These are phyloP conservation scores for Sordaria brevicollis DNA, from an alignment of 495 filamentous ascomycete species.

Conservation along the genomic window DNA sequence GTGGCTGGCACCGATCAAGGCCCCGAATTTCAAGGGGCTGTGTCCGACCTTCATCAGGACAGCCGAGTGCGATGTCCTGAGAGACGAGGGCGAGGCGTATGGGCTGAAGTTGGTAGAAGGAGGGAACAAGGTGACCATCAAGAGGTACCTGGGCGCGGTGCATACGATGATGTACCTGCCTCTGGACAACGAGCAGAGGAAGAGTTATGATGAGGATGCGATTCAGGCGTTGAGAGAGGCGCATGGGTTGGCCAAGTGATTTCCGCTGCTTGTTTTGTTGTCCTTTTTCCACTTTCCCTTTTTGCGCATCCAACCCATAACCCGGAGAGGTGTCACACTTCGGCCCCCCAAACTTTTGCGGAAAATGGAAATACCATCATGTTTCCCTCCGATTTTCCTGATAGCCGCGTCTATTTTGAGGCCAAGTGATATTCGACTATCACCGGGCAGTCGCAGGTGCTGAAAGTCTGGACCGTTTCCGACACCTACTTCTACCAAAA, in stretches of 20 bases:
- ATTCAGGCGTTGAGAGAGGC: constrained; percentile 21
- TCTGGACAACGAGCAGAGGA: constrained; percentile 17
- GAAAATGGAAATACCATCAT: background rate
- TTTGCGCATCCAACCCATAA: background rate
- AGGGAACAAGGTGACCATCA: constrained; percentile 36
- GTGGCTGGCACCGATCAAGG: constrained; percentile 29
- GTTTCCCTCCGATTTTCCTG: background rate
- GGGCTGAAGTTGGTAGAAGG: constrained; percentile 34
- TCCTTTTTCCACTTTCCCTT: background rate
- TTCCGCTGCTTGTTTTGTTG: background rate
- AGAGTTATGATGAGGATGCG: constrained; percentile 24
- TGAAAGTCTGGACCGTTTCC: background rate
- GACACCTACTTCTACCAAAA: background rate
- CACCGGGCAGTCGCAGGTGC: background rate
- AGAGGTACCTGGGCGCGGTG: constrained; percentile 35
- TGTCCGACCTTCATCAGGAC: constrained; percentile 39
- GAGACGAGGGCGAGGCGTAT: constrained; percentile 46
- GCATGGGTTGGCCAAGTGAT: constrained; percentile 10
- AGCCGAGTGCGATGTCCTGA: constrained; percentile 37
- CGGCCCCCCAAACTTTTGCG: background rate
- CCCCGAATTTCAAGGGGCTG: constrained; percentile 31
- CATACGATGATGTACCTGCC: constrained; percentile 41
- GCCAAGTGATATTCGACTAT: background rate
- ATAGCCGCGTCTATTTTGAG: background rate
- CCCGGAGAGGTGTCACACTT: no score